A percentile compares a stretch with the other conserved stretches of the same genome.
These are phyloP conservation scores for Senna tora DNA, from an alignment of 306 rosid genomes.

Conservation along the genomic window DNA sequence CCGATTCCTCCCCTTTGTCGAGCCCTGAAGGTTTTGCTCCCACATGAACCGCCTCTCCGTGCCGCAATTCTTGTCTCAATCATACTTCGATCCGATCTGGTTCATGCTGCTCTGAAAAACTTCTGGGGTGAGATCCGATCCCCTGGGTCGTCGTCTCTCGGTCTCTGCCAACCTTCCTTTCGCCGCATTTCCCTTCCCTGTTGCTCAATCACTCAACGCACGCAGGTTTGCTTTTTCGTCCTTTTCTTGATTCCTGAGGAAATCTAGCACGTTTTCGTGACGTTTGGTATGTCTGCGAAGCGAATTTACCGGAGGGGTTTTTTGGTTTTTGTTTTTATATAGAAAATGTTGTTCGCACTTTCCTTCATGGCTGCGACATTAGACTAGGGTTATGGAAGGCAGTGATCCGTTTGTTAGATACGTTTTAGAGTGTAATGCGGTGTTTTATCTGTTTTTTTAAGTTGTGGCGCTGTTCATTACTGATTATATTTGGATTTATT, in stretches of 20 bases:
- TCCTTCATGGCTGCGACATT: background rate
- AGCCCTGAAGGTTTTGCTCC: slow-evolving; percentile 27
- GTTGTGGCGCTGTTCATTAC: slow-evolving; percentile 41
- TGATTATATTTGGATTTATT: slow-evolving; percentile 35
- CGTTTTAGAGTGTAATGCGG: slow-evolving; percentile 1
- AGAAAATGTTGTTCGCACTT: background rate
- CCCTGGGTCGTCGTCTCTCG: slow-evolving; percentile 27
- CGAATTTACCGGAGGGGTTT: background rate
- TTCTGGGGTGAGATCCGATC: slow-evolving; percentile 31
- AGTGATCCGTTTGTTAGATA: slow-evolving; percentile 12
- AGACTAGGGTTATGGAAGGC: slow-evolving; percentile 22
- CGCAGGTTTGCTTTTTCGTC: background rate
- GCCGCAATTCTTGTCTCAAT: background rate
- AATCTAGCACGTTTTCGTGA: slow-evolving; percentile 31
- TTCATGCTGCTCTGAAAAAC: background rate
- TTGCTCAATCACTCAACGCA: background rate
- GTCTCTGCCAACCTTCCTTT: background rate
- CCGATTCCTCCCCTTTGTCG: background rate
- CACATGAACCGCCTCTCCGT: background rate
- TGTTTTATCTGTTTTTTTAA: slow-evolving; percentile 32
- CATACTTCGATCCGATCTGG: slow-evolving; percentile 17
- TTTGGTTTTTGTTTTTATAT: background rate
- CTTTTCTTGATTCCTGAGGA: background rate
- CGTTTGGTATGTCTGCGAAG: slow-evolving; percentile 27
- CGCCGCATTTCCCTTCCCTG: background rate